Conservation (phyloP, 169 alveolate species). For the Plasmodium gallinaceum region DNA sequence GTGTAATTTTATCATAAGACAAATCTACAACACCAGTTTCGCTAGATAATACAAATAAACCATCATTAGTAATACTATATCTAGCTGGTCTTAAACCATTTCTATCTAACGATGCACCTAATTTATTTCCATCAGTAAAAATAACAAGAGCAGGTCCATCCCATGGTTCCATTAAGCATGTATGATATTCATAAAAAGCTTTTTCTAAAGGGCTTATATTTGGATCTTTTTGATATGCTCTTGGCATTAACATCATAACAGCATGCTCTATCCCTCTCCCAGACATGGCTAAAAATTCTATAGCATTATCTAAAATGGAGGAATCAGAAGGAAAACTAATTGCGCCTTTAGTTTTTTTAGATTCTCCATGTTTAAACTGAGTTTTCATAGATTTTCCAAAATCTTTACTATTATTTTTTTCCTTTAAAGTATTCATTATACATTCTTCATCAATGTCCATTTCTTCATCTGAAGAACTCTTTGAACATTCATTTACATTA, state of each 20-base stretch:
- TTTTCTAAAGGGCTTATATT: conserved; percentile 70
- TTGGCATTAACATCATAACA: conserved; percentile 77
- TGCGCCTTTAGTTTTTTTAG: conserved; percentile 71
- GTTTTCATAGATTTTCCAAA: conserved; percentile 31
- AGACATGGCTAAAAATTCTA: conserved; percentile 68
- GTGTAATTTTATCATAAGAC: conserved; percentile 63
- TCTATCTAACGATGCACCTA: conserved; percentile 86
- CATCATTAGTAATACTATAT: conserved; percentile 79
- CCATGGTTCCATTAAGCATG: conserved; percentile 88
- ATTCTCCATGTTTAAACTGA: conserved; percentile 33
- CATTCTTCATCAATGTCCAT: conserved; percentile 11
- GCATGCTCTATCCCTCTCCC: conserved; percentile 78
- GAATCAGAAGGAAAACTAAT: conserved; percentile 76
- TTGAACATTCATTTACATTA: conserved; percentile 42
- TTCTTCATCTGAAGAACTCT: conserved; percentile 38
- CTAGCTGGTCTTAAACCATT: conserved; percentile 87
- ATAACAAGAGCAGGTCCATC: conserved; percentile 87
- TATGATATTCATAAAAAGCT: conserved; percentile 80
- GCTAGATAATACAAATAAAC: conserved; percentile 80
- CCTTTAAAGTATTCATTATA: not conserved
- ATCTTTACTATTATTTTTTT: conserved; percentile 9
- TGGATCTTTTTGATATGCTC: conserved; percentile 78
- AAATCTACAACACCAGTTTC: conserved; percentile 86
- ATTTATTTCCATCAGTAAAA: conserved; percentile 85
- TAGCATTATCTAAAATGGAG: conserved; percentile 71